Percentiles rank a stretch among this genome's conserved stretches.
Conservation (phyloP, 371 early-diverging fungal species). For the Fennellomyces sp. region DNA sequence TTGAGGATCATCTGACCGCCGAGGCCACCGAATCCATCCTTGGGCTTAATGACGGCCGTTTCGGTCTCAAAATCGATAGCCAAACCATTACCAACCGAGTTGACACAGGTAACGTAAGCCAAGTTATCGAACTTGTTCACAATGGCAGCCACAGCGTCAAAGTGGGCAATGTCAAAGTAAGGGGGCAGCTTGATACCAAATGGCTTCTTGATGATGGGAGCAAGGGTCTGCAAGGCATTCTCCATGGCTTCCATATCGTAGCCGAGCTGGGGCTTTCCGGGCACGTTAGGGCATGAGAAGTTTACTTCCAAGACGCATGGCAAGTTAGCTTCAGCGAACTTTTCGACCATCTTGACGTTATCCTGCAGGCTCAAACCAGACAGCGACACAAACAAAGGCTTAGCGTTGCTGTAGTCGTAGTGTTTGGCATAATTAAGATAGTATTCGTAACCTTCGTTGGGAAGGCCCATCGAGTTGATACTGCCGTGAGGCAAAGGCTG, state of each 20-base stretch:
- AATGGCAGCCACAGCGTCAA: conserved; percentile 44
- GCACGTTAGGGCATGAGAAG: conserved; percentile 56
- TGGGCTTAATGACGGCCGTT: conserved; percentile 49
- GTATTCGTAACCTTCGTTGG: conserved; percentile 50
- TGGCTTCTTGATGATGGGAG: conserved; percentile 49
- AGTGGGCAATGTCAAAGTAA: conserved; percentile 57
- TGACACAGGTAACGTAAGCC: conserved; percentile 50
- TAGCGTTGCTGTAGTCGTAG: conserved; percentile 38
- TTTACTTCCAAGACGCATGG: conserved; percentile 51
- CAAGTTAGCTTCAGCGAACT: conserved; percentile 41
- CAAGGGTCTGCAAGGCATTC: conserved; percentile 37
- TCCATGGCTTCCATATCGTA: conserved; percentile 56
- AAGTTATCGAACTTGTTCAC: conserved; percentile 47
- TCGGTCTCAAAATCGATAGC: conserved; percentile 56
- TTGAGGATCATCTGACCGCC: conserved; percentile 49
- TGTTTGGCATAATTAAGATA: conserved; percentile 48
- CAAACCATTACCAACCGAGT: conserved; percentile 54
- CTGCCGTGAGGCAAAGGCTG: conserved; percentile 39
- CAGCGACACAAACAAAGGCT: conserved; percentile 52
- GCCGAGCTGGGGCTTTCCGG: conserved; percentile 53
- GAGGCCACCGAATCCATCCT: conserved; percentile 57
- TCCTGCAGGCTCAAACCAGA: conserved; percentile 49
- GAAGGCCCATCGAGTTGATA: conserved; percentile 58
- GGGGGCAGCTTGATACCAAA: conserved; percentile 58
- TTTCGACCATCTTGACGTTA: conserved; percentile 46